Evolutionary conservation across 768 basidiomycete genomes (phyloP), one percentile per base, ranked within the genome.

Genomic region (Calocera viscosa): DNA sequence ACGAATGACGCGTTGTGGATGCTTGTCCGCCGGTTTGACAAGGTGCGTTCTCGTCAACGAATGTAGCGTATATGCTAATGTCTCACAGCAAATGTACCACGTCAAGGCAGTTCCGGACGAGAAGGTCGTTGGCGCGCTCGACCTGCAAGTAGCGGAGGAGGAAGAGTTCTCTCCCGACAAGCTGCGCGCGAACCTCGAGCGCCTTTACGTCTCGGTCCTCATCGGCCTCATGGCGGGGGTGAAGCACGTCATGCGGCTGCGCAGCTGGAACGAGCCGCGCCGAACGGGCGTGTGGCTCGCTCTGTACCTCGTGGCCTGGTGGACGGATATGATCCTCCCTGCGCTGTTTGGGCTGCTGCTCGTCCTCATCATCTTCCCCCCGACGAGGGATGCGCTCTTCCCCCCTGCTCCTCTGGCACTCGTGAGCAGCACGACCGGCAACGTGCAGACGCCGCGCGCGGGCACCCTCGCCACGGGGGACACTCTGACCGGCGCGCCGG

Each of bases 81-180:
- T 11, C 8, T 26, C 33, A n/a, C 64, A 78, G 78, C 78, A 79
- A 75, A 71, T 80, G 16, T 77, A 76, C 65, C 74, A 77, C 66
- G 77, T 79, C 53, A 75, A 77, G 39, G 74, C 74, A 12, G 70
- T 75, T 30, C 71, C 74, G 11, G 66, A 72, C 26, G 68, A 69
- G 2, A 74, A 74, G 10, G 22, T 49, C 49, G 71, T 73, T 12
- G 74, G 74, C 10, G 71, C 73, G 11, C 76, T 80, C 22, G 80
- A 81, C 67, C 74, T 80, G 7, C 77, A 78, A 66, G 72, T 76
- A 10, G 70, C 76, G 1, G 73, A 72, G 10, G 71, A 78, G 26
- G 79, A 79, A 68, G 78, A 79, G 67, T 80, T 80, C 70, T 75
- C 77, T 0, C 76, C 79, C 0, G 80, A 80, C 69, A 80, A 79